Percentiles rank a stretch among this genome's conserved stretches.
phyloP scores from a whole-genome alignment of 2,329 filamentous ascomycete genomes.

The Aureobasidium sp. region DNA sequence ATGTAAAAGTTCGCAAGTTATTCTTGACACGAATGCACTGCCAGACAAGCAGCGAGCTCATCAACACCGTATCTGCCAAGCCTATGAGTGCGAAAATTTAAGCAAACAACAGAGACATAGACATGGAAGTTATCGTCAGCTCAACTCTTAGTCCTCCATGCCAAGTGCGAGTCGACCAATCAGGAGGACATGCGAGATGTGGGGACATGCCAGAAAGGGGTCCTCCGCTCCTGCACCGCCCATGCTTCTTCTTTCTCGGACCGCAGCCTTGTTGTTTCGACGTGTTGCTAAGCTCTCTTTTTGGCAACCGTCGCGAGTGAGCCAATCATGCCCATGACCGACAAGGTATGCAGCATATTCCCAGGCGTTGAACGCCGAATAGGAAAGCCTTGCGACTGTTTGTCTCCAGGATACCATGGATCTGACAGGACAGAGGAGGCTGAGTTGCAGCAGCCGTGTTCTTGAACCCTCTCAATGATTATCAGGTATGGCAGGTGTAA shows the following conservation, averaged over 20 bases:
- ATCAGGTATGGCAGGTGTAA: background rate
- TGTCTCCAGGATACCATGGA: background rate
- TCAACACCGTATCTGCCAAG: background rate
- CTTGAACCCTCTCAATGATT: background rate
- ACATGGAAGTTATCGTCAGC: background rate
- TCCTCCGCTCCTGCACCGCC: background rate
- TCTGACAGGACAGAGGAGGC: conserved; percentile 1
- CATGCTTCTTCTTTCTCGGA: background rate
- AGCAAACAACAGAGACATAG: background rate
- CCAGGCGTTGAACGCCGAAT: background rate
- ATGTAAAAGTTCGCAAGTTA: too few relatives aligned
- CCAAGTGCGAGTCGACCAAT: conserved; percentile 6
- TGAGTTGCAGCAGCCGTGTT: background rate
- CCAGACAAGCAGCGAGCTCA: background rate
- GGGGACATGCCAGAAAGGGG: background rate
- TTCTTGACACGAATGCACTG: too few relatives aligned
- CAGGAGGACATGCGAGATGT: background rate
- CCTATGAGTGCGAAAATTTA: background rate
- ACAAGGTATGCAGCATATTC: background rate
- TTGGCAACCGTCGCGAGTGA: background rate
- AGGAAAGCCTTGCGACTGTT: background rate
- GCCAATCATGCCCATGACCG: background rate
- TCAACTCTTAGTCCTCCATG: background rate
- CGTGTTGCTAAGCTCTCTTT: background rate
- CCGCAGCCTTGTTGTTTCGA: background rate